phyloP scores from a whole-genome alignment of 75 land plant species.

The Sequoia sempervirens region DNA sequence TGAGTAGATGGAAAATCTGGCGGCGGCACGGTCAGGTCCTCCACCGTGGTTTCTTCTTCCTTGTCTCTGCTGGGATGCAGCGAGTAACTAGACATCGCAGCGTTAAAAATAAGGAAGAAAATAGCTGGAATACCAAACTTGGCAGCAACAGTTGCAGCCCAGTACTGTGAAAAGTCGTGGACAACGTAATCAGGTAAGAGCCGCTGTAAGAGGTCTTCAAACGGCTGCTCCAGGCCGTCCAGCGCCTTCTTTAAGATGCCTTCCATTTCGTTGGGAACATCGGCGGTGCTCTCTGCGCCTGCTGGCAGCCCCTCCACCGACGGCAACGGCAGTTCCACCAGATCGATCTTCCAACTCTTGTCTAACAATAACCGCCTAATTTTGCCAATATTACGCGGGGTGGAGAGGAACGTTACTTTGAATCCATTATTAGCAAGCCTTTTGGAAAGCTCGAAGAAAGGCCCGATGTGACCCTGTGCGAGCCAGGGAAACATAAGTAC shows the following conservation, averaged over 20 bases:
- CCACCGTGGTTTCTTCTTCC: background rate
- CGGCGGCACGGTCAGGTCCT: background rate
- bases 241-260: constrained; percentile 22
- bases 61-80: background rate
- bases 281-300: constrained; percentile 24
- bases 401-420: constrained; percentile 23
- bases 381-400: constrained; percentile 14
- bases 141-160: background rate
- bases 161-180: too few relatives aligned
- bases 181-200: too few relatives aligned
- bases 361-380: background rate
- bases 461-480: constrained; percentile 26
- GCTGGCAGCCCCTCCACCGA: constrained; percentile 32
- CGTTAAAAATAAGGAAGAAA: background rate
- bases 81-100: background rate
- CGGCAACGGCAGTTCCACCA: constrained; percentile 14
- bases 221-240: too few relatives aligned
- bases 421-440: constrained; percentile 8
- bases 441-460: constrained; percentile 27
- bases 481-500: constrained; percentile 32
- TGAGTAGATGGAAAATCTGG: background rate
- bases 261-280: constrained; percentile 1
- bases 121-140: background rate
- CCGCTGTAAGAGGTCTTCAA: too few relatives aligned
- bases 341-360: background rate